These are phyloP conservation scores for Neofusicoccum parvum DNA, from an alignment of 2,329 filamentous ascomycete species.

Conservation along the genomic window DNA sequence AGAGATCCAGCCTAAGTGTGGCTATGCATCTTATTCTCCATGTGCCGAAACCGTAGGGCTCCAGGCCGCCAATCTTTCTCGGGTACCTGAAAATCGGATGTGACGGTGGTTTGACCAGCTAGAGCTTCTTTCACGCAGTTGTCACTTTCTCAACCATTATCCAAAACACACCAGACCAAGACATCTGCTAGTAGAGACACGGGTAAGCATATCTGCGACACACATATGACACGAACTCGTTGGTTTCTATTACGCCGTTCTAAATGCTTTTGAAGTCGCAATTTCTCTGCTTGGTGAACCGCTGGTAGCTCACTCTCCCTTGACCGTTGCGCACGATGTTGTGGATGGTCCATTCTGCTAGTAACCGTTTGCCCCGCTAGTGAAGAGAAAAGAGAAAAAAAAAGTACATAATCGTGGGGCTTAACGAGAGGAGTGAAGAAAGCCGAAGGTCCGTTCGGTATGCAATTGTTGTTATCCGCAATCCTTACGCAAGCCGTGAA, in stretches of 20 bases:
- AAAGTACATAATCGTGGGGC: not conserved
- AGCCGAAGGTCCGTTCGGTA: not conserved
- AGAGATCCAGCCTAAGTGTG: not conserved
- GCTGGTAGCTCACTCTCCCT: not conserved
- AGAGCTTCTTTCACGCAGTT: too few species aligned
- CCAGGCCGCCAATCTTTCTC: not conserved
- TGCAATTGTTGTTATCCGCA: not conserved
- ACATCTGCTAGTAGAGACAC: not conserved
- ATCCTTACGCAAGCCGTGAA: too few species aligned
- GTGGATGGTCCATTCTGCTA: not conserved
- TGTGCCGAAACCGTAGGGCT: not conserved
- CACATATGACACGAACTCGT: not conserved
- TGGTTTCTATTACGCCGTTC: slow-evolving; percentile 9
- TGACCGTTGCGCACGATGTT: not conserved
- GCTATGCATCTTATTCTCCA: not conserved
- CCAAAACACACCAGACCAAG: not conserved
- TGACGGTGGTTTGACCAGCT: not conserved
- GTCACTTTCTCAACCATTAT: too few species aligned
- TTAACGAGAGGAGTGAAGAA: not conserved
- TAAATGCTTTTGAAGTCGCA: slow-evolving; percentile 5
- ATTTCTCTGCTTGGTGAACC: not conserved
- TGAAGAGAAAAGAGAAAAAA: not conserved
- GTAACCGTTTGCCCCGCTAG: not conserved
- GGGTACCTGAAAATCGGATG: not conserved
- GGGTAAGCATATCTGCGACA: not conserved